A percentile compares a stretch with the other conserved stretches of the same genome.
Evolutionary conservation across 148 eudicot species (phyloP).

Genomic region (Linanthus parryae): DNA sequence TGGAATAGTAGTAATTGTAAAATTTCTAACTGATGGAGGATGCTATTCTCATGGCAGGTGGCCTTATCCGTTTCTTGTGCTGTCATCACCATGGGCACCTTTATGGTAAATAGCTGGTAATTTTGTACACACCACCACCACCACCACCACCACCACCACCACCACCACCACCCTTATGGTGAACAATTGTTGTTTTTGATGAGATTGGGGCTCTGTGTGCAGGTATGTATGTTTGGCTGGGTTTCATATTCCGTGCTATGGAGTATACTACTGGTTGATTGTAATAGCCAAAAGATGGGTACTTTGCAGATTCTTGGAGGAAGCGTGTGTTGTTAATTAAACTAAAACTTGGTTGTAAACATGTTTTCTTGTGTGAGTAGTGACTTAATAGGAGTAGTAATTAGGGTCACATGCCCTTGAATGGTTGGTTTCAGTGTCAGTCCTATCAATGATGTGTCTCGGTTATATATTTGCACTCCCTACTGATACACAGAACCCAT

Average conservation of each 20-base stretch:
- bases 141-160: background rate
- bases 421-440: no score
- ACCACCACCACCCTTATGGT: background rate
- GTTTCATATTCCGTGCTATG: slow-evolving; percentile 62
- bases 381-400: no score
- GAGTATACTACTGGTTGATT: slow-evolving; percentile 40
- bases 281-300: slow-evolving; percentile 39
- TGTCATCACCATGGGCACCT: slow-evolving; percentile 50
- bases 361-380: no score
- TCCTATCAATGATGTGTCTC: no score
- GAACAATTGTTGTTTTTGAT: no score
- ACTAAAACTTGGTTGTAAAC: no score
- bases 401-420: no score
- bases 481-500: no score
- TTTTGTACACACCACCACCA: background rate
- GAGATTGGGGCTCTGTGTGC: background rate
- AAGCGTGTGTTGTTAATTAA: no score
- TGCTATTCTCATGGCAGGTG: slow-evolving; percentile 35
- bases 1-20: background rate
- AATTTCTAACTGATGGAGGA: background rate
- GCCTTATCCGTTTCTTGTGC: slow-evolving; percentile 67
- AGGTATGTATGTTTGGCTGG: slow-evolving; percentile 52
- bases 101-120: slow-evolving; percentile 30
- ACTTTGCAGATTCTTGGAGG: no score
- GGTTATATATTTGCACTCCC: no score